Percentiles rank a stretch among this genome's conserved stretches.
These are phyloP conservation scores for Macrotyloma uniflorum DNA, from an alignment of 306 rosid species.

Conservation along the genomic window DNA sequence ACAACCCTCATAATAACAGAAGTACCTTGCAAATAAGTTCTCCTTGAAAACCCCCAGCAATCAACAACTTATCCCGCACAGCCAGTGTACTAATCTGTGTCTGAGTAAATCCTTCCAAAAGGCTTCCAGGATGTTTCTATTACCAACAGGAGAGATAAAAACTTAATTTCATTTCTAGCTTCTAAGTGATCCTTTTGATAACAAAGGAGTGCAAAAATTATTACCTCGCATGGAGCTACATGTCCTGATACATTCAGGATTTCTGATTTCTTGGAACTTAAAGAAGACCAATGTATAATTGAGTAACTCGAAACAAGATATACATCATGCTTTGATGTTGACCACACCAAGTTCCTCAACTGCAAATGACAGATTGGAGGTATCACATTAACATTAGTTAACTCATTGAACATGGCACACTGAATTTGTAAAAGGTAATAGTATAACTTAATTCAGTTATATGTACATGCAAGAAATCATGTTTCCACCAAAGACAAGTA, in stretches of 20 bases:
- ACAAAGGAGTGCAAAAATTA: neutral
- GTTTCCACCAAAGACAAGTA: neutral
- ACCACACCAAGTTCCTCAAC: slow-evolving; percentile 91
- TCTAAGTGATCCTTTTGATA: neutral
- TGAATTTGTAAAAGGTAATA: neutral
- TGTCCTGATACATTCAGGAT: slow-evolving; percentile 73
- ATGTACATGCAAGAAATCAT: neutral
- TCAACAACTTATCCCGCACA: slow-evolving; percentile 70
- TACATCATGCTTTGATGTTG: slow-evolving; percentile 84
- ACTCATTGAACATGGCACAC: neutral
- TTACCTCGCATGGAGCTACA: slow-evolving; percentile 82
- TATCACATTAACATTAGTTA: slow-evolving; percentile 13
- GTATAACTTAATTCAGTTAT: neutral
- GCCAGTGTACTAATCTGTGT: slow-evolving; percentile 81
- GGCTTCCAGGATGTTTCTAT: slow-evolving; percentile 86
- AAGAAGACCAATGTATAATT: slow-evolving; percentile 77
- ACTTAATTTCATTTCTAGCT: neutral
- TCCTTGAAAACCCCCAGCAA: slow-evolving; percentile 89
- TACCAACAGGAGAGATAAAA: slow-evolving; percentile 12
- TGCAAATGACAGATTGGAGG: slow-evolving; percentile 41
- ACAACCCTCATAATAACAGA: neutral
- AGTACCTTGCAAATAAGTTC: slow-evolving; percentile 88
- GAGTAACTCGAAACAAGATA: slow-evolving; percentile 74
- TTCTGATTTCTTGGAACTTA: slow-evolving; percentile 56
- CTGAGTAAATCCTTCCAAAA: slow-evolving; percentile 79